Evolutionary conservation across 192 early-diverging fungal genomes (phyloP).

Genomic region (Podila horticola): DNA sequence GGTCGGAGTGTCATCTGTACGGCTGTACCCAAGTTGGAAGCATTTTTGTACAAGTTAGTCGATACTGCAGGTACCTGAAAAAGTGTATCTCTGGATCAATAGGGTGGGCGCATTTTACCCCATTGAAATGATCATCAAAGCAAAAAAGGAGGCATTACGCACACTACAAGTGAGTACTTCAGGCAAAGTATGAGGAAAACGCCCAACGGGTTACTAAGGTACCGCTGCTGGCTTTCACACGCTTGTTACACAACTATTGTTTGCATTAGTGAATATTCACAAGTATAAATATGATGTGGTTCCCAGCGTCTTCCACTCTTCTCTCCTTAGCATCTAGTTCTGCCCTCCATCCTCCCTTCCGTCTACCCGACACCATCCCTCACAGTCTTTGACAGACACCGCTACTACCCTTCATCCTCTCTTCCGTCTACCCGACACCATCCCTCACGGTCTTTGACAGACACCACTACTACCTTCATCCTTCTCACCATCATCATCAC

Average conservation of each 20-base stretch:
- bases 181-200: conserved; percentile 4
- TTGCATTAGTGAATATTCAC: not conserved
- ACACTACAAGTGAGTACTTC: conserved; percentile 4
- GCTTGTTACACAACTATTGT: conserved; percentile 11
- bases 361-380: conserved; percentile 9
- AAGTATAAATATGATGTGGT: conserved; percentile 10
- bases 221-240: conserved; percentile 7
- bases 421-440: too few species aligned
- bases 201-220: too few species aligned
- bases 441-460: conserved; percentile 11
- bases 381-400: conserved; percentile 15
- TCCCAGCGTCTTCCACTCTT: conserved; percentile 8
- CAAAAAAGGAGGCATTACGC: conserved; percentile 3
- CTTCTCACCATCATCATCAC: not conserved
- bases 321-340: conserved; percentile 3
- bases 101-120: not conserved
- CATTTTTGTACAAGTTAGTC: not conserved
- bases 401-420: not conserved
- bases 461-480: not conserved
- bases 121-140: conserved; percentile 8
- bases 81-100: conserved; percentile 1
- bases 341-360: conserved; percentile 13
- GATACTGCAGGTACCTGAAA: conserved; percentile 7
- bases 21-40: conserved; percentile 2
- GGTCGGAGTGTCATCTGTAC: conserved; percentile 11